Base-by-base conservation (phyloP, 2,329 filamentous ascomycete species). In the Chaetomium globosum region DNA sequence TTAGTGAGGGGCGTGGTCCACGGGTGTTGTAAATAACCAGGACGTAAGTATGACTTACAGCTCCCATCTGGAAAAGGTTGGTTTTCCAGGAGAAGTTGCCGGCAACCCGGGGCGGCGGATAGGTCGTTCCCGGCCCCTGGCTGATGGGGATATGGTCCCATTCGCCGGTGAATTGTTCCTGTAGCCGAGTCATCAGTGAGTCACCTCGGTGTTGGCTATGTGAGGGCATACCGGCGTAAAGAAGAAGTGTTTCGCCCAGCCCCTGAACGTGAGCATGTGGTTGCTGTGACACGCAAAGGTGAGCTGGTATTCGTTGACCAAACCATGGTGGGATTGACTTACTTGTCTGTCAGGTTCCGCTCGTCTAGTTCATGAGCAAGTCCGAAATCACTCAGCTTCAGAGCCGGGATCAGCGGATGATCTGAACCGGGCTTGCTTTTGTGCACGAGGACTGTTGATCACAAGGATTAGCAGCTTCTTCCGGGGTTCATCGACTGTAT, bases 81-180 rank as follows among this genome's bases (percentile, higher is more conserved):
- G 23, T 13, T 16, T 53, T 53, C 13, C 28, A 53, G 0, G 21
- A 8, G 13, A 19, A 53, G 28, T 53, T 53, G 7, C 51, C 51
- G 3, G 51, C 51, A 9, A 31, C 12, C 10, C 7, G 13, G 23
- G 51, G 51, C 3, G 10, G 23, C 1, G 51, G 23, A 10, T 53
- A 6, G 21, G 12, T 28, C 21, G 51, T 53, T 13, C 26, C 51
- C 10, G 51, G 51, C 1, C 26, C 26, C 5, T 16, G 0, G 28
- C 31, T 53, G 13, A 13, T 3, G 51, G 51, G 51, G 23, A 53
- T 53, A 8, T 28, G 28, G 19, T 53, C 51, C 51, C 51, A 53
- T 53, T 53, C 21, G 26, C 13, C 51, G 51, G 12, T 53, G 51
- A 53, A 53, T 28, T 53, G 51, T 31, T 53, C 51, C 51, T 53